Evolutionary conservation across 2,329 filamentous ascomycete genomes (phyloP).

Genomic region (Ilyonectria destructans): DNA sequence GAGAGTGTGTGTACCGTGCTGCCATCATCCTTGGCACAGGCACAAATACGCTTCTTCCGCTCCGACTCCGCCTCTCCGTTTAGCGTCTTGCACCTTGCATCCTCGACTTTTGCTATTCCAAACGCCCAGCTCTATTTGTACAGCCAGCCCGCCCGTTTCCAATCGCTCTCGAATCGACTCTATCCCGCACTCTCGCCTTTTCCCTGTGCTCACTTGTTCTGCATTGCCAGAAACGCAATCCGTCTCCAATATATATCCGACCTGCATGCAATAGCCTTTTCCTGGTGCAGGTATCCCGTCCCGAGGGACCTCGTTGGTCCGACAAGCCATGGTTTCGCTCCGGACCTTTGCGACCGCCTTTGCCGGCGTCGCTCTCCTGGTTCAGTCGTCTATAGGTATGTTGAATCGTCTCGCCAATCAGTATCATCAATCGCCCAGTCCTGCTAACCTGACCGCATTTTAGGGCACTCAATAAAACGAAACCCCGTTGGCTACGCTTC

Average conservation of each 20-base stretch:
- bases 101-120: not conserved
- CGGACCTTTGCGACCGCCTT: slow-evolving; percentile 52
- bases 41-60: not conserved
- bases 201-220: not conserved
- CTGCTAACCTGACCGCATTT: slow-evolving; percentile 46
- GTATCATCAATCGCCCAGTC: not conserved
- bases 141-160: not conserved
- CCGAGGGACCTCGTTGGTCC: slow-evolving; percentile 41
- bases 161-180: slow-evolving; percentile 9
- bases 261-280: slow-evolving; percentile 37
- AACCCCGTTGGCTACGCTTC: slow-evolving; percentile 85
- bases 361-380: slow-evolving; percentile 51
- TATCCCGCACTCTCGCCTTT: not conserved
- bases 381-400: slow-evolving; percentile 54
- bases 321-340: slow-evolving; percentile 53
- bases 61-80: not conserved
- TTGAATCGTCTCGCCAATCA: not conserved
- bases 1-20: not conserved
- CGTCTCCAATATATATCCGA: not conserved
- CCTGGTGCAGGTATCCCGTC: slow-evolving; percentile 35
- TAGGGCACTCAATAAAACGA: slow-evolving; percentile 81
- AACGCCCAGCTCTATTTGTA: slow-evolving; percentile 23
- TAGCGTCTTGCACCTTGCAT: not conserved
- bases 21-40: not conserved
- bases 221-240: not conserved